Base-by-base conservation (phyloP, 495 filamentous ascomycete species). In the Astrothelium macrocarpum region DNA sequence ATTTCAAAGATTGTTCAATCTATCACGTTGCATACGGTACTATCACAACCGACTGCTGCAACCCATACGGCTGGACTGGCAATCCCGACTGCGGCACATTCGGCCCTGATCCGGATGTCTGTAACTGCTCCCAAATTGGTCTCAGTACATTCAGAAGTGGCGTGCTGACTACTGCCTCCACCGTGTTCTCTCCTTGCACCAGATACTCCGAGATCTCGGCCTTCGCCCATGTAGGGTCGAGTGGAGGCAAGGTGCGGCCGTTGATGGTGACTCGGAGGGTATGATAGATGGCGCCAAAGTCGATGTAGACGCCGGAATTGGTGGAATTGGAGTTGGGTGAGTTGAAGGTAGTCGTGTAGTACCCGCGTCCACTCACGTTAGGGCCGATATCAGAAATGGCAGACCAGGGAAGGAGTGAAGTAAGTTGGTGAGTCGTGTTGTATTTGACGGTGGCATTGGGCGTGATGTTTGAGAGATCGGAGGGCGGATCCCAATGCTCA, bases 281-380 rank as follows among this genome's bases (percentile, higher is more conserved):
- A 32, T 71, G 59, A 32, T 61, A 42, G 29, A 71, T 39, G 23
- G 53, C 32, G 7, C 65, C 65, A 1, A 71, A 61, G 53, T 28
- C 25, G 11, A 71, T 42, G 23, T 67, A 61, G 18, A 56, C 67
- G 20, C 66, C 62, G 25, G n/a, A 61, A n/a, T 23, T 36, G 49
- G 9, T 56, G 49, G 25, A 2, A 53, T 58, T 62, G 32, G n/a
- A 4, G 34, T 11, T 4, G 31, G 62, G 61, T 2, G 66, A 61
- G 42, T 58, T 58, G 63, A 71, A 67, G 18, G 66, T 62, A 4
- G 69, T 67, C 18, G 32, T 61, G 65, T 71, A 71, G 36, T 59
- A 59, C 25, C 69, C 69, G 23, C 65, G 59, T 14, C 69, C 69
- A 31, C 56, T 62, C 12, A 66, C 62, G 28, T 43, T 60, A 31